phyloP scores from a whole-genome alignment of 169 alveolate genomes.

The Perkinsus olseni region DNA sequence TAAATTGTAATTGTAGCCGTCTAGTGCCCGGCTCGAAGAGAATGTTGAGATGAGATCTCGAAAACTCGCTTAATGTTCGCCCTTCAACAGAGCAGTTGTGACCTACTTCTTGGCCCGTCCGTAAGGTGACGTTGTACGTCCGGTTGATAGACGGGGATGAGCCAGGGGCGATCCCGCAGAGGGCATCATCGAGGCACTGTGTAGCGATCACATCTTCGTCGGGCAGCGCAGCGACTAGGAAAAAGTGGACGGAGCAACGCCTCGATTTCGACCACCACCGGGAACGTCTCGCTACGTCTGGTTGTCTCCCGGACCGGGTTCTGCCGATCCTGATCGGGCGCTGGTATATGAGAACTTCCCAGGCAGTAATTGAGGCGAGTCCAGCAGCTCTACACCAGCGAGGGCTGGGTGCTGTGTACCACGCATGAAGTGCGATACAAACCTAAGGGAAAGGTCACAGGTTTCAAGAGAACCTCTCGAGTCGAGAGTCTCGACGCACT shows the following conservation, averaged over 20 bases:
- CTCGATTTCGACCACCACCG: not conserved
- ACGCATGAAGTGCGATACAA: no score
- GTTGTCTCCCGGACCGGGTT: no score
- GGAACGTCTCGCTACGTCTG: no score
- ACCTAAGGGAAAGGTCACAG: no score
- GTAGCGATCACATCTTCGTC: not conserved
- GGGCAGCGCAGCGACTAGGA: not conserved
- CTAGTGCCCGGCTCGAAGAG: not conserved
- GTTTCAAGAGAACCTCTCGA: no score
- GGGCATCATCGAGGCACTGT: not conserved
- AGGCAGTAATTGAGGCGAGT: no score
- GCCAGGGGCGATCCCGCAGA: not conserved
- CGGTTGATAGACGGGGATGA: not conserved
- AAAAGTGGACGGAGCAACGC: not conserved
- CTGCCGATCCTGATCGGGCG: no score
- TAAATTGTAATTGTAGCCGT: not conserved
- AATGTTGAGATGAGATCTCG: not conserved
- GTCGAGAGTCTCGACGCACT: no score
- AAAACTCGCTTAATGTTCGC: no score
- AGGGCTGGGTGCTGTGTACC: no score
- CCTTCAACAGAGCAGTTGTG: not conserved
- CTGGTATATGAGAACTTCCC: no score
- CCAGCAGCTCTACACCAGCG: no score
- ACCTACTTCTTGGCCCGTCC: not conserved
- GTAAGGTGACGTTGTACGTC: not conserved